Evolutionary conservation across 371 early-diverging fungal species (phyloP).

Genomic region (Mortierella sp.): DNA sequence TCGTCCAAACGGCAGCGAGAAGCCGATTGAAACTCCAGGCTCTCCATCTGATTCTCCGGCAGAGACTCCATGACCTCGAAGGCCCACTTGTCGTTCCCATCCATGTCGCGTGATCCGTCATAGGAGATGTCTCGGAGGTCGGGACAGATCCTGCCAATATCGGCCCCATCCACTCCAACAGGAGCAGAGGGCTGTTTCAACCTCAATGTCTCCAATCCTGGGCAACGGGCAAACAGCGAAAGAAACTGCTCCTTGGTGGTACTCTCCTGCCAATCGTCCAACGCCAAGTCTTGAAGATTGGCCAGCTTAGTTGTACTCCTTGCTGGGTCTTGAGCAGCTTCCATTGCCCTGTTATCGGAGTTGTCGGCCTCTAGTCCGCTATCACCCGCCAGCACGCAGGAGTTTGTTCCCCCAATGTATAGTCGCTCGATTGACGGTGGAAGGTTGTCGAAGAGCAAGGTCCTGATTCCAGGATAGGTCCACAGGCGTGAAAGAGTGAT

Average conservation of each 20-base stretch:
- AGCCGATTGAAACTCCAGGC: not conserved
- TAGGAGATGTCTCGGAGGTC: not conserved
- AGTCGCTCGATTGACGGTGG: too few species aligned
- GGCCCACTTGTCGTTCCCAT: not conserved
- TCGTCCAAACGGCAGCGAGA: not conserved
- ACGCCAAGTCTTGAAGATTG: not conserved
- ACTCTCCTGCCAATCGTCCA: not conserved
- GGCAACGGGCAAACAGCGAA: not conserved
- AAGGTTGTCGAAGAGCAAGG: too few species aligned
- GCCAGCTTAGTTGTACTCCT: not conserved
- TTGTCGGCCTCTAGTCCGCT: too few species aligned
- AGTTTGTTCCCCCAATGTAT: too few species aligned
- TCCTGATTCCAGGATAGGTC: too few species aligned
- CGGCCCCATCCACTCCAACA: not conserved
- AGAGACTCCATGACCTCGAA: not conserved
- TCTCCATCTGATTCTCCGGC: not conserved
- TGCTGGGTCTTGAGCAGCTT: not conserved
- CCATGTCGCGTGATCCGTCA: not conserved
- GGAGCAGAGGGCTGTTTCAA: not conserved
- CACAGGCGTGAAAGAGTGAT: too few species aligned
- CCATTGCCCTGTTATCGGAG: too few species aligned
- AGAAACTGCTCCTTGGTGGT: not conserved
- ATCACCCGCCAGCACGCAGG: too few species aligned
- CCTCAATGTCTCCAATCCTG: not conserved
- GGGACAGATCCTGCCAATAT: not conserved